phyloP scores from a whole-genome alignment of 176 grass and related monocot species.

The Aegilops umbellulata region DNA sequence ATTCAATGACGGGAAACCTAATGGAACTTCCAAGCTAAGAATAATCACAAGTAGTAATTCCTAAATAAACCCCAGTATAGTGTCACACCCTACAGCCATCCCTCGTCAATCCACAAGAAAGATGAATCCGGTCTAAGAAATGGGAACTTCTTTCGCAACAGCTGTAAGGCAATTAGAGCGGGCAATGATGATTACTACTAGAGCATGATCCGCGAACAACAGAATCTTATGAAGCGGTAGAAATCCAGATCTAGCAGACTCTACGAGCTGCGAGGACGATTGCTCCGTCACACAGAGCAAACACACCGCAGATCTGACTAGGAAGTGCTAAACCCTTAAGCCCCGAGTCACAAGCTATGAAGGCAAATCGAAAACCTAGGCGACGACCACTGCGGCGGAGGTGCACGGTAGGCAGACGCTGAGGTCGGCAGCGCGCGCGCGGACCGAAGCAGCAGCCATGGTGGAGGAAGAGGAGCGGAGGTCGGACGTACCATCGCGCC shows the following conservation, averaged over 20 bases:
- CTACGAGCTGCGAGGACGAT: too few relatives aligned
- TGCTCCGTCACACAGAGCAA: neutral
- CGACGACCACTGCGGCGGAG: too few relatives aligned
- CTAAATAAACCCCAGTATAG: neutral
- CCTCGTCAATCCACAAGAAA: neutral
- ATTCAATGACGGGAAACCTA: neutral
- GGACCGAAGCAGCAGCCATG: neutral
- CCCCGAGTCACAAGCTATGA: neutral
- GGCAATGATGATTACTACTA: neutral
- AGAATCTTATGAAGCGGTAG: neutral
- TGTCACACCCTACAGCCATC: neutral
- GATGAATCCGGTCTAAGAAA: neutral
- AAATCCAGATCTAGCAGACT: neutral
- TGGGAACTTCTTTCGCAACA: neutral
- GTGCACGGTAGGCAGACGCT: neutral
- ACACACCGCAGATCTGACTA: neutral
- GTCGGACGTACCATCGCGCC: neutral
- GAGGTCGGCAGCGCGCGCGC: neutral
- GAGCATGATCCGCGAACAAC: too few relatives aligned
- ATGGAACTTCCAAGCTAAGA: too few relatives aligned
- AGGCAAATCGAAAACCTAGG: neutral
- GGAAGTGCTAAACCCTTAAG: neutral
- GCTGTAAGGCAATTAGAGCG: neutral
- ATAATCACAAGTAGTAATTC: too few relatives aligned
- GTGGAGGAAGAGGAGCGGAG: neutral